Percentiles rank a stretch among this genome's conserved stretches.
Evolutionary conservation across 2,329 filamentous ascomycete species (phyloP).

Genomic region (Uncinocarpus reesii): DNA sequence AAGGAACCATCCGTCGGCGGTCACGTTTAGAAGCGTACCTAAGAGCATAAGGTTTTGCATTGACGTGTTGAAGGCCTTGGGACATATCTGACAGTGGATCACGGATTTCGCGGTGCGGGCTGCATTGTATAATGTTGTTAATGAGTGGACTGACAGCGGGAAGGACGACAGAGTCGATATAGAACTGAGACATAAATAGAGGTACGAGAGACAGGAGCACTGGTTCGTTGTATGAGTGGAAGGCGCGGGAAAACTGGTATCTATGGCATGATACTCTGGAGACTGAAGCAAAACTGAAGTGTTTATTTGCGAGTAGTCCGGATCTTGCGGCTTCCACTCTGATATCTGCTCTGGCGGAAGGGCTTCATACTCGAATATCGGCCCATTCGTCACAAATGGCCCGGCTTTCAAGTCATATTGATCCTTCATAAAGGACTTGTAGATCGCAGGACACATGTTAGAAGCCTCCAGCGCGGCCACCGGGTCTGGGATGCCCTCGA

Average conservation of each 20-base stretch:
- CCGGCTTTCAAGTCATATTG: constrained; percentile 14
- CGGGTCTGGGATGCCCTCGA: constrained; percentile 16
- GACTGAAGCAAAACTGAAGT: constrained; percentile 11
- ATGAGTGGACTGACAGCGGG: constrained; percentile 34
- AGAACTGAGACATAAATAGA: constrained; percentile 37
- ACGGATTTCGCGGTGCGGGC: constrained; percentile 34
- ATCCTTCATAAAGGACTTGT: constrained; percentile 16
- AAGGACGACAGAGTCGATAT: constrained; percentile 35
- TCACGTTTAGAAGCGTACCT: constrained; percentile 36
- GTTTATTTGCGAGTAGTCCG: constrained; percentile 15
- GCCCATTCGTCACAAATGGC: constrained; percentile 14
- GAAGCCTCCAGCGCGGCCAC: constrained; percentile 20
- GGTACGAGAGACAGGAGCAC: constrained; percentile 34
- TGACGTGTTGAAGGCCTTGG: constrained; percentile 33
- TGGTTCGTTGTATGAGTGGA: constrained; percentile 15
- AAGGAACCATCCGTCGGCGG: constrained; percentile 37
- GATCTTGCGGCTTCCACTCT: constrained; percentile 5
- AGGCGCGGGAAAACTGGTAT: background rate
- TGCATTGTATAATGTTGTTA: constrained; percentile 36
- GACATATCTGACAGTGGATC: constrained; percentile 36
- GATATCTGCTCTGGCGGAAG: background rate
- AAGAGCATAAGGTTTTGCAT: constrained; percentile 40
- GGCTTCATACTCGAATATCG: constrained; percentile 12
- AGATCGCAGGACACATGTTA: constrained; percentile 25
- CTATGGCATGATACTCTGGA: background rate